phyloP scores from a whole-genome alignment of 208 protist genomes.

The Wallacemonas sp. region DNA sequence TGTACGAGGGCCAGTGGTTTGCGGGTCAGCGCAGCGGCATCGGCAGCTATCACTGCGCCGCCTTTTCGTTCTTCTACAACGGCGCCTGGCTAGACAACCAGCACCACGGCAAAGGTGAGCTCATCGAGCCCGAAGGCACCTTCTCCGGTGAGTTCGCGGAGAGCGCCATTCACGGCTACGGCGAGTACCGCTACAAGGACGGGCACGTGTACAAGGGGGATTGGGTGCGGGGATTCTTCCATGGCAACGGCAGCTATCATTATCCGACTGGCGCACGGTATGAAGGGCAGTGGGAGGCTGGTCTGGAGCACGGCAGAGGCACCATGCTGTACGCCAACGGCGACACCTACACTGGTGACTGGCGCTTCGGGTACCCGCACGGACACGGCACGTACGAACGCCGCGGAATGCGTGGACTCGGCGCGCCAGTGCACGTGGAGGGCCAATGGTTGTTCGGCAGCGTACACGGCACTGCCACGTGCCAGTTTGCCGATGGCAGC shows the following conservation, averaged over 20 bases:
- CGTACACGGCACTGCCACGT: constrained; percentile 59
- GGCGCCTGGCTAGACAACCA: constrained; percentile 84
- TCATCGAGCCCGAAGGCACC: constrained; percentile 79
- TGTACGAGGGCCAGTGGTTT: constrained; percentile 92
- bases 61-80: constrained; percentile 71
- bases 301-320: constrained; percentile 69
- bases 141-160: constrained; percentile 83
- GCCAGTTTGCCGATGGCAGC: constrained; percentile 67
- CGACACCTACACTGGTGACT: constrained; percentile 76
- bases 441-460: constrained; percentile 78
- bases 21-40: constrained; percentile 70
- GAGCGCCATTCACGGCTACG: constrained; percentile 78
- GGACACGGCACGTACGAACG: constrained; percentile 63
- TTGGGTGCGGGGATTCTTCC: constrained; percentile 68
- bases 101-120: constrained; percentile 78
- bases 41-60: constrained; percentile 57
- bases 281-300: constrained; percentile 73
- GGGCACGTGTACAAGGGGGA: constrained; percentile 91
- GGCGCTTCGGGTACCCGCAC: constrained; percentile 67
- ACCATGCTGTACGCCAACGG: constrained; percentile 81
- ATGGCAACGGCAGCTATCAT: constrained; percentile 77
- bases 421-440: constrained; percentile 46
- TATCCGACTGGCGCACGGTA: constrained; percentile 73
- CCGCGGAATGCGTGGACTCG: background rate
- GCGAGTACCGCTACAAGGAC: constrained; percentile 86